phyloP scores from a whole-genome alignment of 1,284 basidiomycete species.

The Serendipita sp. region DNA sequence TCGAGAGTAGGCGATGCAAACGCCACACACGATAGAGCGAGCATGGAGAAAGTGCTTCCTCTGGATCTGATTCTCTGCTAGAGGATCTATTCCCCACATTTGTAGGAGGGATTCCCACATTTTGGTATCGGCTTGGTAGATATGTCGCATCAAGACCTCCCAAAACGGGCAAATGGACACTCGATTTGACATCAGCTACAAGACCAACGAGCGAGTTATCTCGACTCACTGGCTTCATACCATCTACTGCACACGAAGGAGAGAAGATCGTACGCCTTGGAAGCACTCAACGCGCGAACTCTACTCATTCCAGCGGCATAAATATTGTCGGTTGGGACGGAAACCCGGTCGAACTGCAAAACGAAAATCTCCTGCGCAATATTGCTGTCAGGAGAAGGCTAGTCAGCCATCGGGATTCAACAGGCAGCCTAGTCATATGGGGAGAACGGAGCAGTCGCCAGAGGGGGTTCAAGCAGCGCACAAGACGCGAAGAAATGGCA shows the following conservation, averaged over 20 bases:
- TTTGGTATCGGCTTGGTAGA: background rate
- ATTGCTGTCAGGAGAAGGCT: background rate
- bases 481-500: too few species aligned
- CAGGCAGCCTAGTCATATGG: background rate
- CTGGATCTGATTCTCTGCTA: background rate
- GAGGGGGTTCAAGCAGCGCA: too few species aligned
- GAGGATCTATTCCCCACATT: background rate
- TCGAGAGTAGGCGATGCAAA: background rate
- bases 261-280: background rate
- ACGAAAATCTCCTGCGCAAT: background rate
- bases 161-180: background rate
- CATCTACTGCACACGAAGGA: background rate
- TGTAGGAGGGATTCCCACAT: background rate
- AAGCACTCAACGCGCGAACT: background rate
- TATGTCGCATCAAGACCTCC: background rate
- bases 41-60: background rate
- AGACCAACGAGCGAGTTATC: background rate
- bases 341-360: background rate
- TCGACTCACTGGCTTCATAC: background rate
- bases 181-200: background rate
- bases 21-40: background rate
- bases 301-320: background rate
- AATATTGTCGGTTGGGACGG: background rate
- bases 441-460: background rate
- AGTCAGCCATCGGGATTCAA: slow-evolving; percentile 1